Evolutionary conservation across 2,329 filamentous ascomycete species (phyloP), one percentile per base, ranked within the genome.

Genomic region (Elsinoe australis): DNA sequence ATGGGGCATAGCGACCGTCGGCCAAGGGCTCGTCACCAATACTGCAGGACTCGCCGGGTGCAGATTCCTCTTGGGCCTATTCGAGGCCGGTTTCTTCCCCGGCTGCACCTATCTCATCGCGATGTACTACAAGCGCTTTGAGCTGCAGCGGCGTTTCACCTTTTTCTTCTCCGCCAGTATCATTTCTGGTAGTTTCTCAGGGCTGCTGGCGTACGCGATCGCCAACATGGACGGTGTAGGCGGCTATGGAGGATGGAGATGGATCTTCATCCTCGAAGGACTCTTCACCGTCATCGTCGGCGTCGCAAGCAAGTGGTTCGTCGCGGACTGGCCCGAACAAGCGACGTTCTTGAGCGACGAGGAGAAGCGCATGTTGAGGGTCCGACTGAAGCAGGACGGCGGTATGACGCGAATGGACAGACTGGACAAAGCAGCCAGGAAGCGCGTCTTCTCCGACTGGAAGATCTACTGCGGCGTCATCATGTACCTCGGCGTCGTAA

Each of bases 1-100:
- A 1, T 69, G 67, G 67, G 68, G 67, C 2, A 62, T 71, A 19
- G 69, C 67, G 36, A 70, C 70, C 66, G 66, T 64, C 4, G 61
- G 53, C n/a, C 71, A 70, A 64, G 68, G 69, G n/a, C 54, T 75
- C 0, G 68, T 74, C 3, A 65, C 64, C 2, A 71, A 67, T 29
- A 73, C 66, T 39, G 59, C 60, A 4, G 71, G 71, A 2, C 60
- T 75, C 3, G 65, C 74, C 55, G 69, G 69, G 4, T 67, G 70
- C 46, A 68, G 73, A 14, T 70, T 64, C 2, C 34, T 65, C 3
- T 49, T 66, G 0, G 64, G 64, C 3, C 46, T 65, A 5, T 64
- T 65, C n/a, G 64, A 66, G n/a, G 44, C 29, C 19, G 31, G 49
- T 35, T 38, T 51, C 24, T 51, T 49, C 15, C 49, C 49, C 12